A percentile compares a stretch with the other conserved stretches of the same genome.
These are phyloP conservation scores for Populus davidiana DNA, from an alignment of 345 rosid genomes.

Conservation along the genomic window DNA sequence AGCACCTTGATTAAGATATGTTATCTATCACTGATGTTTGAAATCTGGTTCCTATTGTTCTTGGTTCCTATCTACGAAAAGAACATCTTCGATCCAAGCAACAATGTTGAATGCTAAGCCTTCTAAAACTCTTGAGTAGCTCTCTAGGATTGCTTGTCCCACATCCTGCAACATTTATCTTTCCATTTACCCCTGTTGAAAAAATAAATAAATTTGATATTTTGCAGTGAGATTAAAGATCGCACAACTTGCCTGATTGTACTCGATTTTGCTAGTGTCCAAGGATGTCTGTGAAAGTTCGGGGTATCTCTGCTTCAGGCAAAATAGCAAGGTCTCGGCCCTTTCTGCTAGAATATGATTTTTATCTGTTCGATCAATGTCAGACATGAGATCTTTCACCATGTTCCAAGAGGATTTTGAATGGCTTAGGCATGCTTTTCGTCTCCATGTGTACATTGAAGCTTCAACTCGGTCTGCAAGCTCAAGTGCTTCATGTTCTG, in stretches of 20 bases:
- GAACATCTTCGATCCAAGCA: conserved; percentile 89
- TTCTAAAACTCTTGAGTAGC: conserved; percentile 88
- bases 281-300: conserved; percentile 86
- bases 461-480: conserved; percentile 79
- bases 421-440: conserved; percentile 64
- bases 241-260: conserved; percentile 49
- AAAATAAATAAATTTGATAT: neutral
- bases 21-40: neutral
- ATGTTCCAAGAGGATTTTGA: conserved; percentile 83
- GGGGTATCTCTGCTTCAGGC: conserved; percentile 83
- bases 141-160: conserved; percentile 82
- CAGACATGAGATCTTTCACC: conserved; percentile 81
- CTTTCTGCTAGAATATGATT: conserved; percentile 73
- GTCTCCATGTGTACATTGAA: conserved; percentile 91
- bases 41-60: conserved; percentile 23
- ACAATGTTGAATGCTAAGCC: conserved; percentile 87
- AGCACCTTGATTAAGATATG: conserved; percentile 11
- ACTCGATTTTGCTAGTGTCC: conserved; percentile 92
- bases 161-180: conserved; percentile 59
- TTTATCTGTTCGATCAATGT: conserved; percentile 57
- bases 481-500: conserved; percentile 93
- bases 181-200: neutral
- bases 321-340: conserved; percentile 74
- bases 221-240: neutral
- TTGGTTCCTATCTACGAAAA: conserved; percentile 51